phyloP scores from a whole-genome alignment of 139 green algal species.

The Chlorella vulgaris region DNA sequence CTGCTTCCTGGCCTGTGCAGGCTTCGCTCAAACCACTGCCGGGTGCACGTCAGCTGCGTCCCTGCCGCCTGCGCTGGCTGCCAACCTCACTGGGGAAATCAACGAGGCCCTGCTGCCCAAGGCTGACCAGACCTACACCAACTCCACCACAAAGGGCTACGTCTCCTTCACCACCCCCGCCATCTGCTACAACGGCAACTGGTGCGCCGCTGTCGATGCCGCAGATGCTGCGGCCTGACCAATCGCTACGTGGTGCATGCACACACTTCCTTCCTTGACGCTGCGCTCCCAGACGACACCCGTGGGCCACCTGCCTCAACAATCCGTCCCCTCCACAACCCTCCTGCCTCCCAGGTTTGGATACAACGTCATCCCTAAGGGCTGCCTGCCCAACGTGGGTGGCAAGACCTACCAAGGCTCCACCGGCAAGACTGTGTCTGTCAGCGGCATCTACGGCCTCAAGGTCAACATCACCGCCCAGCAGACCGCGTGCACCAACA shows the following conservation, averaged over 20 bases:
- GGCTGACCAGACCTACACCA: not conserved
- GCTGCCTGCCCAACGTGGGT: not conserved
- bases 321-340: not conserved
- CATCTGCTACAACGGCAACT: not conserved
- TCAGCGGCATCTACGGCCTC: not conserved
- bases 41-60: not conserved
- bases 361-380: not conserved
- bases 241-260: too few relatives aligned
- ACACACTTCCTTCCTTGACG: too few relatives aligned
- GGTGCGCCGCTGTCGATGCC: not conserved
- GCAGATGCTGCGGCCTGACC: too few relatives aligned
- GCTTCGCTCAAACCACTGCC: not conserved
- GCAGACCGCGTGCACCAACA: not conserved
- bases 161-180: not conserved
- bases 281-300: too few relatives aligned
- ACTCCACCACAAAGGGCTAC: not conserved
- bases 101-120: not conserved
- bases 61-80: not conserved
- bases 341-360: not conserved
- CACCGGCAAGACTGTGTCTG: not conserved
- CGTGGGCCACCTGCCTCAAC: not conserved
- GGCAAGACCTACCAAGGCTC: not conserved
- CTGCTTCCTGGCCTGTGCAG: not conserved
- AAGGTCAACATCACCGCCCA: not conserved
- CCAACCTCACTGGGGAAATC: not conserved